Conservation (phyloP, 164 flowering plant genomes). For the Stephania japonica region DNA sequence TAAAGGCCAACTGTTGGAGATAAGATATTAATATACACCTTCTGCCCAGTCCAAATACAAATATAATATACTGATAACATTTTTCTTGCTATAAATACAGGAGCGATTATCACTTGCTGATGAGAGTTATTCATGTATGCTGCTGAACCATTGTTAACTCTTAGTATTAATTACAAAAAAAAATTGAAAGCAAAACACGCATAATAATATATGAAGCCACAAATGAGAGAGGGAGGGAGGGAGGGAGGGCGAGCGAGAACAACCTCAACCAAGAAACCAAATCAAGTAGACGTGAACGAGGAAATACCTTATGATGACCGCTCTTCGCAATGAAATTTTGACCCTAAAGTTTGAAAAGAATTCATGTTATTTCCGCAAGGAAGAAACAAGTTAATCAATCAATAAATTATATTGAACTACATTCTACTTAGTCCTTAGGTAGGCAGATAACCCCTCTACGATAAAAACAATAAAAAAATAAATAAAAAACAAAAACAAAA, state of each 20-base stretch:
- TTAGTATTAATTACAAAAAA: too few relatives aligned
- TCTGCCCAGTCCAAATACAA: too few relatives aligned
- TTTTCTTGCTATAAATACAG: too few relatives aligned
- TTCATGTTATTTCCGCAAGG: slow-evolving; percentile 4
- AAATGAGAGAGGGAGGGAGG: not conserved
- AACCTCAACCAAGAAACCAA: not conserved
- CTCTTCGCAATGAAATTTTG: slow-evolving; percentile 52
- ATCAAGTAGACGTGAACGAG: not conserved
- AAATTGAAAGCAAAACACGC: not conserved
- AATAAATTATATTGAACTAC: not conserved
- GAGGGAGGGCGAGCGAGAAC: not conserved
- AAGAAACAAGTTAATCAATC: not conserved
- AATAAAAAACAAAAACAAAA: not conserved
- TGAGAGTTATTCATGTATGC: not conserved
- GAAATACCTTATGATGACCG: slow-evolving; percentile 66
- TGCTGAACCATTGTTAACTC: not conserved
- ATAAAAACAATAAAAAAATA: too few relatives aligned
- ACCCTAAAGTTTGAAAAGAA: slow-evolving; percentile 37
- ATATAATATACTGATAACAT: too few relatives aligned
- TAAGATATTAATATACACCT: too few relatives aligned
- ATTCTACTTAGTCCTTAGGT: too few relatives aligned
- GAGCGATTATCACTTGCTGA: not conserved
- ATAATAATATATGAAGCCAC: not conserved
- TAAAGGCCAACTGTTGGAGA: too few relatives aligned
- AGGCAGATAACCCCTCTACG: too few relatives aligned